Evolutionary conservation across 1,284 basidiomycete species (phyloP).

Genomic region (Puccinia sorghi): DNA sequence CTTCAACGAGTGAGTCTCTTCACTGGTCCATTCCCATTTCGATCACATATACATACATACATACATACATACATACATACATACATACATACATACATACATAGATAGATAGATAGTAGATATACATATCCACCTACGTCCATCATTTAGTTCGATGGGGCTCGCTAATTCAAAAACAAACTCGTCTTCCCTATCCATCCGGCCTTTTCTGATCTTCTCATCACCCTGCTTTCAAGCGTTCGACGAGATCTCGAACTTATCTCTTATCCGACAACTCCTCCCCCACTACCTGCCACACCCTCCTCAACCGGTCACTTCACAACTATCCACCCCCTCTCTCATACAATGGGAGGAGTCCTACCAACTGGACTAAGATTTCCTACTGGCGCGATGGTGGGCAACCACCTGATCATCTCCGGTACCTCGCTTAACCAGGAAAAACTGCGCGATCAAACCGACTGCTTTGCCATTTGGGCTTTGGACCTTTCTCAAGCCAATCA

Average conservation of each 20-base stretch:
- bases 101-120: too few relatives aligned
- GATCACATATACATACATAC: too few relatives aligned
- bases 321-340: slow-evolving; percentile 70
- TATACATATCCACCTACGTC: too few relatives aligned
- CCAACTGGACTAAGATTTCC: slow-evolving; percentile 92
- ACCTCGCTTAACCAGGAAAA: slow-evolving; percentile 53
- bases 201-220: neutral
- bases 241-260: slow-evolving; percentile 87
- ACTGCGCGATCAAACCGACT: slow-evolving; percentile 61
- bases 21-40: neutral
- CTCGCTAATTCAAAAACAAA: slow-evolving; percentile 32
- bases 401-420: slow-evolving; percentile 66
- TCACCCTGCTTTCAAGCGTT: slow-evolving; percentile 65
- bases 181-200: slow-evolving; percentile 6
- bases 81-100: too few relatives aligned
- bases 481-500: slow-evolving; percentile 79
- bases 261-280: slow-evolving; percentile 66
- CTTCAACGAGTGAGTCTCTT: slow-evolving; percentile 62
- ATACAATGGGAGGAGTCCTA: slow-evolving; percentile 70
- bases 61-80: too few relatives aligned
- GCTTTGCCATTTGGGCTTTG: slow-evolving; percentile 56
- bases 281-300: slow-evolving; percentile 62
- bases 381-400: slow-evolving; percentile 81
- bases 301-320: slow-evolving; percentile 57
- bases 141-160: slow-evolving; percentile 2